These are phyloP conservation scores for Trichosanthes truncata DNA, from an alignment of 306 rosid species.

Conservation along the genomic window DNA sequence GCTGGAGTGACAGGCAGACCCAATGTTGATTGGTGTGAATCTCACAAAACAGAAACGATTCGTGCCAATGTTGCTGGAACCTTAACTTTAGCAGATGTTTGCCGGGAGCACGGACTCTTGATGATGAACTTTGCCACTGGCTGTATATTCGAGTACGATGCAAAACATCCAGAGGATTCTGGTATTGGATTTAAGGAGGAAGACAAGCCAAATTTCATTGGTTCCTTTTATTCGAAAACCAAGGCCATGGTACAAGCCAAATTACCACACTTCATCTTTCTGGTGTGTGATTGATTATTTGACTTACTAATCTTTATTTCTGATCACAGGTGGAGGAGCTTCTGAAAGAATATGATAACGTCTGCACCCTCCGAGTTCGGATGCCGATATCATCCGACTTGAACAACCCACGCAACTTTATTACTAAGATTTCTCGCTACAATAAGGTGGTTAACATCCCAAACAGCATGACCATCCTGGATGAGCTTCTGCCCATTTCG, in stretches of 20 bases:
- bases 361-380: slow-evolving; percentile 64
- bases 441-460: slow-evolving; percentile 68
- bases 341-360: slow-evolving; percentile 55
- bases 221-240: slow-evolving; percentile 71
- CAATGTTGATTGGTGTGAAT: slow-evolving; percentile 19
- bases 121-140: slow-evolving; percentile 65
- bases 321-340: slow-evolving; percentile 55
- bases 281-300: neutral
- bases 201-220: slow-evolving; percentile 51
- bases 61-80: slow-evolving; percentile 20
- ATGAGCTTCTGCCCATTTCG: slow-evolving; percentile 65
- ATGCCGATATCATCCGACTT: slow-evolving; percentile 71
- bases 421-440: slow-evolving; percentile 57
- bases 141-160: slow-evolving; percentile 57
- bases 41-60: slow-evolving; percentile 27
- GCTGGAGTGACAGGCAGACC: slow-evolving; percentile 23
- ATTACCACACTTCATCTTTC: neutral
- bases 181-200: slow-evolving; percentile 71
- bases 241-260: slow-evolving; percentile 69
- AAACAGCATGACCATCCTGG: slow-evolving; percentile 68
- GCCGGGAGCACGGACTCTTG: slow-evolving; percentile 54
- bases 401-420: slow-evolving; percentile 68
- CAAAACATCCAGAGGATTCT: slow-evolving; percentile 54
- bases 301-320: neutral
- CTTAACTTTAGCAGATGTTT: slow-evolving; percentile 33